Conservation (phyloP, 1,139 yeast genomes). For the Blastobotrys serpentis region DNA sequence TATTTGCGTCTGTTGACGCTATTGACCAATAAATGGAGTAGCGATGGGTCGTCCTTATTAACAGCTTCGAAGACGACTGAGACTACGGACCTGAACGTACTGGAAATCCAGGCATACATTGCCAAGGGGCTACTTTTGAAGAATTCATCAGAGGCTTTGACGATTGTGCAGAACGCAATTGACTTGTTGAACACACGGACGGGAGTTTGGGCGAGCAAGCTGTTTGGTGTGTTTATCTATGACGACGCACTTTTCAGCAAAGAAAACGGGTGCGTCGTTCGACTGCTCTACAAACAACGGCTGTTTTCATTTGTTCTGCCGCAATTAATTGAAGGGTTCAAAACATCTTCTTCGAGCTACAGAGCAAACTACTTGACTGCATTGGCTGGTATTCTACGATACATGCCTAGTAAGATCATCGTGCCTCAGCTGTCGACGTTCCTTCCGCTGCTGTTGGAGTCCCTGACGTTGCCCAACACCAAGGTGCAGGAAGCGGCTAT, state of each 20-base stretch:
- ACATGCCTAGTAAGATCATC: slow-evolving; percentile 61
- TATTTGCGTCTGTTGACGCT: slow-evolving; percentile 61
- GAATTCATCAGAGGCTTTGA: slow-evolving; percentile 48
- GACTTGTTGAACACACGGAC: slow-evolving; percentile 37
- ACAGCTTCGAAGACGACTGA: too few relatives aligned
- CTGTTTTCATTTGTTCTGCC: slow-evolving; percentile 53
- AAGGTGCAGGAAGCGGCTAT: slow-evolving; percentile 62
- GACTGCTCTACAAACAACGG: slow-evolving; percentile 74
- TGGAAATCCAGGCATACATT: slow-evolving; percentile 68
- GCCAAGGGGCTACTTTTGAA: slow-evolving; percentile 67
- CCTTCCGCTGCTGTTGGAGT: slow-evolving; percentile 69
- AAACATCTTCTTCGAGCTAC: slow-evolving; percentile 16
- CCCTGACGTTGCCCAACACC: slow-evolving; percentile 51
- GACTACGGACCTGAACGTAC: slow-evolving; percentile 17
- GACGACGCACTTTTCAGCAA: slow-evolving; percentile 63
- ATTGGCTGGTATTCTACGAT: slow-evolving; percentile 63
- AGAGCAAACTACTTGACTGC: slow-evolving; percentile 56
- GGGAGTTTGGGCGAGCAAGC: slow-evolving; percentile 47
- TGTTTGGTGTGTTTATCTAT: slow-evolving; percentile 62
- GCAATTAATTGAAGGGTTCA: slow-evolving; percentile 33
- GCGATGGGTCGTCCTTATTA: slow-evolving; percentile 14
- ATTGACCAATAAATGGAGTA: slow-evolving; percentile 54
- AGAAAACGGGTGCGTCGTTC: slow-evolving; percentile 57
- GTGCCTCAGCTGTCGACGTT: slow-evolving; percentile 60
- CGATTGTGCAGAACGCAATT: slow-evolving; percentile 41